Evolutionary conservation across 2,329 filamentous ascomycete species (phyloP).

Genomic region (Lasiodiplodia theobromae): DNA sequence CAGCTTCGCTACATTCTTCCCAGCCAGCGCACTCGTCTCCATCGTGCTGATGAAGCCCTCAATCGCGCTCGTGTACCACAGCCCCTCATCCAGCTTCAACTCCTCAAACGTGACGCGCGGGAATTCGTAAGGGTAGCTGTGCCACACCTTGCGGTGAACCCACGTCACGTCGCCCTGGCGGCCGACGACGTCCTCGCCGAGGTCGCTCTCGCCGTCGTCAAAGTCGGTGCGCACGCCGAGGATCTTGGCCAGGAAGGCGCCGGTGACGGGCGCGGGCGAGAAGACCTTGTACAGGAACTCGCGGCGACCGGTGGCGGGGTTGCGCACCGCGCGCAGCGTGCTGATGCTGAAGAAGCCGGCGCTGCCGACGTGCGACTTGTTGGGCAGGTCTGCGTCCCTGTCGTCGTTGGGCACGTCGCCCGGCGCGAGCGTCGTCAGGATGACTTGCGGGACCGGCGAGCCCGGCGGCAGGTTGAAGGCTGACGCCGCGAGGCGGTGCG

Average conservation of each 20-base stretch:
- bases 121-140: constrained; percentile 85
- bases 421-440: constrained; percentile 81
- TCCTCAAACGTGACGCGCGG: constrained; percentile 90
- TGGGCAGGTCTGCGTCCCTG: constrained; percentile 49
- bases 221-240: constrained; percentile 52
- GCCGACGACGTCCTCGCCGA: constrained; percentile 37
- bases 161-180: constrained; percentile 67
- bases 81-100: constrained; percentile 53
- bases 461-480: constrained; percentile 73
- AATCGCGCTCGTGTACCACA: constrained; percentile 76
- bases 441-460: constrained; percentile 70
- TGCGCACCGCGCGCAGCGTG: constrained; percentile 69
- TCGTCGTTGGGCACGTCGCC: constrained; percentile 59
- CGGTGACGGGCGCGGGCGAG: constrained; percentile 59
- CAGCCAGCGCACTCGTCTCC: constrained; percentile 94
- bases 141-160: constrained; percentile 79
- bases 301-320: constrained; percentile 55
- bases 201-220: constrained; percentile 36
- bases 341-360: constrained; percentile 88
- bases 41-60: constrained; percentile 97
- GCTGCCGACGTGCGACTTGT: constrained; percentile 62
- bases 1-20: constrained; percentile 80
- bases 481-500: constrained; percentile 70
- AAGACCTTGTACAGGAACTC: constrained; percentile 74
- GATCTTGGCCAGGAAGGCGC: constrained; percentile 56